Base-by-base conservation (phyloP, 108 stramenopile species). In the Fistulifera solaris region DNA sequence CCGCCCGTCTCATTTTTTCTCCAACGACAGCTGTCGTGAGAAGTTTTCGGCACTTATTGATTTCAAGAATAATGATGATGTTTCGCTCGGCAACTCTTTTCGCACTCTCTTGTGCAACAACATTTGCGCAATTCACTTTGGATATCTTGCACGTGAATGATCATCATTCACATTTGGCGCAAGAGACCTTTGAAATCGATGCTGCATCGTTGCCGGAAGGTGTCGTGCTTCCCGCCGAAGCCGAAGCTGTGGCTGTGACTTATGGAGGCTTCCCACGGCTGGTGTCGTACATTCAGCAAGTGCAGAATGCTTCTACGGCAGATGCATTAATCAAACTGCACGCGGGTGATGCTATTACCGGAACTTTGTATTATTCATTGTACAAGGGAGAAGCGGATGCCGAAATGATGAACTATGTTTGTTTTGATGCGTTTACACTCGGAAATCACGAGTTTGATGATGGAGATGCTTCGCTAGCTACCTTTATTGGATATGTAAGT, bases 361-460 rank as follows among this genome's bases (percentile, higher is more conserved):
- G 78, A 21, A 80, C 73, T 8, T 15, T 54, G 13, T 75, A 45
- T 54, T 80, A 53, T 64, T 72, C 63, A 27, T 26, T 72, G 0
- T 80, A 68, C 42, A 67, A 45, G n/a, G 59, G 41, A 6, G 59
- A 51, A 4, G 50, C 71, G 5, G 78, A 80, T 62, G 78, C 78
- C 28, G 40, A 23, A 38, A 13, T 75, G 16, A 73, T 80, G 72
- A 67, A 60, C 39, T 15, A 19, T 5, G 56, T 62, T 17, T 50
- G 71, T n/a, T 75, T 75, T 42, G 78, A 80, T 45, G 73, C 61
- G 24, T 58, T 75, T 18, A 55, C 56, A 15, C 49, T 57, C 58
- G 78, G 78, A 40, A 80, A 80, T 43, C 78, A 80, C 45, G 78
- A 80, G 49, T 80, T 80, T 48, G 78, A 80, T 49, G 54, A 66